These are phyloP conservation scores for Botrytis cinerea DNA, from an alignment of 2,329 filamentous ascomycete species.

Conservation along the genomic window DNA sequence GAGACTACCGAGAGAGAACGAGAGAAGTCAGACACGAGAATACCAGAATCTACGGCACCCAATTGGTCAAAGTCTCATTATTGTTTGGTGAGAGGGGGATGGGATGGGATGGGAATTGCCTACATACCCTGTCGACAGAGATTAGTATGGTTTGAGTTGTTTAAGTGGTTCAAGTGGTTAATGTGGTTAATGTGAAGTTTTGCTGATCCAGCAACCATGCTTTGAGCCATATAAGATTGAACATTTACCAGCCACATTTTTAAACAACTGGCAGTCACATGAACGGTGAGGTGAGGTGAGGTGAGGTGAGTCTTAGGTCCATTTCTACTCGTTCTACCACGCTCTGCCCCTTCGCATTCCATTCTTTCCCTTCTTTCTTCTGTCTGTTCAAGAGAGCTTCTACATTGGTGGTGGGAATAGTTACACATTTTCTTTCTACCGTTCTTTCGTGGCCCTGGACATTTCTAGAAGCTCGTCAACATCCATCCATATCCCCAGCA, in stretches of 20 bases:
- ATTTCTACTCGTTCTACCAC: background rate
- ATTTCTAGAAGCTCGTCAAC: background rate
- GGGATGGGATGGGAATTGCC: background rate
- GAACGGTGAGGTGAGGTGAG: background rate
- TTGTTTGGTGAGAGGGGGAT: background rate
- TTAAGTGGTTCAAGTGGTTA: background rate
- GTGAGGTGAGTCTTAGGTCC: background rate
- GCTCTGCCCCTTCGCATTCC: background rate
- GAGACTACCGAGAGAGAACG: background rate
- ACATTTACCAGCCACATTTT: background rate
- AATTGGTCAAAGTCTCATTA: background rate
- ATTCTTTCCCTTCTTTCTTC: background rate
- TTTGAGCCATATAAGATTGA: background rate
- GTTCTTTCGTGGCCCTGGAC: background rate
- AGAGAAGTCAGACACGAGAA: constrained; percentile 7
- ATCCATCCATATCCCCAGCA: background rate
- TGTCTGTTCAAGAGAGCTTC: no score
- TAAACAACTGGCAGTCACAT: constrained; percentile 8
- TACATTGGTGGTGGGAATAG: background rate
- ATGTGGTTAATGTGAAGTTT: background rate
- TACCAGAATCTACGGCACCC: background rate
- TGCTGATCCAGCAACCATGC: constrained; percentile 1
- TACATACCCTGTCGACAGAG: background rate
- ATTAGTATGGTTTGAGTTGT: background rate
- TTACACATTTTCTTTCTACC: background rate